phyloP scores from a whole-genome alignment of 306 rosid species.

The Malus fusca region DNA sequence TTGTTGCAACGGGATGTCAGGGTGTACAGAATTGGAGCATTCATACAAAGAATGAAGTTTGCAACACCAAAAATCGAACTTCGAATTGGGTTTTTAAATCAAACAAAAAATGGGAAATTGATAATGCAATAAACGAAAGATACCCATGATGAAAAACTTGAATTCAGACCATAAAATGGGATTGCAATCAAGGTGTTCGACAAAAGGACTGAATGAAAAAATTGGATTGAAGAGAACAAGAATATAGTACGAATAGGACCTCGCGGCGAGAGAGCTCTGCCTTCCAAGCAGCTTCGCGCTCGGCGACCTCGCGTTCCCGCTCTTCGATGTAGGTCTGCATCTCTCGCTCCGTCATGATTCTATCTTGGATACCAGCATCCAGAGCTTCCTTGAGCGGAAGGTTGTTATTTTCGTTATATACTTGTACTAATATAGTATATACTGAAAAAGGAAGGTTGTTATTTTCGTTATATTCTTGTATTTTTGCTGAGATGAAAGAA shows the following conservation, averaged over 20 bases:
- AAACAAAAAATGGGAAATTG: neutral
- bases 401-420: too few relatives aligned
- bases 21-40: neutral
- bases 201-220: neutral
- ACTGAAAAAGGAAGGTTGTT: too few relatives aligned
- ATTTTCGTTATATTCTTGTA: too few relatives aligned
- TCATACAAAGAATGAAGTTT: neutral
- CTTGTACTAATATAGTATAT: too few relatives aligned
- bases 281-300: slow-evolving; percentile 99
- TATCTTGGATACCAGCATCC: slow-evolving; percentile 89
- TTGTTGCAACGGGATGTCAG: neutral
- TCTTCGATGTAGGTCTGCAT: slow-evolving; percentile 98
- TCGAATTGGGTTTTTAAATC: neutral
- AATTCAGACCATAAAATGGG: neutral
- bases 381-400: slow-evolving; percentile 67
- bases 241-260: slow-evolving; percentile 29
- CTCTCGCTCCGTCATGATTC: slow-evolving; percentile 97
- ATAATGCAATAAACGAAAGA: neutral
- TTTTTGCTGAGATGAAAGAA: too few relatives aligned
- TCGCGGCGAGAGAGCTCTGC: slow-evolving; percentile 99
- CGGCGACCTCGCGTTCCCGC: slow-evolving; percentile 98
- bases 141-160: neutral
- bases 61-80: neutral
- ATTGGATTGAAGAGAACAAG: neutral
- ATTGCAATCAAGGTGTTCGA: neutral